Conservation (phyloP, 192 early-diverging fungal genomes). For the Mortierella alpina region DNA sequence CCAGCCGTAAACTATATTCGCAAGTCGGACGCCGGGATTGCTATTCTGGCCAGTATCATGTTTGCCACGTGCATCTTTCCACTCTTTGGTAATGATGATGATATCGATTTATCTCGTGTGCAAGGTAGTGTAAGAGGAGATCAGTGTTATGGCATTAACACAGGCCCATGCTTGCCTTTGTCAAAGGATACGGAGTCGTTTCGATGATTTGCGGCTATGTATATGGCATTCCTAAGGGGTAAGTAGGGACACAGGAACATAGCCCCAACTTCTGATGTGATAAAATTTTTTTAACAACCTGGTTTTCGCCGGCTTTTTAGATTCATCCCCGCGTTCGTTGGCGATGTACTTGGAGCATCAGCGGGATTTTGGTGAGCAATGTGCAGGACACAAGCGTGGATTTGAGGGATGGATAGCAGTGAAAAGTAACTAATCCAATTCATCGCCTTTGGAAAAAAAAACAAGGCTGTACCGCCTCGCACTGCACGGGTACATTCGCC, state of each 20-base stretch:
- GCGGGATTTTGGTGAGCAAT: conserved; percentile 31
- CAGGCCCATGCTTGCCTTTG: not conserved
- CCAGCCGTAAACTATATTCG: conserved; percentile 36
- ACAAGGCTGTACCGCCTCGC: conserved; percentile 30
- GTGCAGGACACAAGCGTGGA: not conserved
- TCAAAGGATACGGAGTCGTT: conserved; percentile 37
- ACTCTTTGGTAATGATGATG: conserved; percentile 25
- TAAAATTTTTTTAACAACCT: not conserved
- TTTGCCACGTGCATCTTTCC: conserved; percentile 48
- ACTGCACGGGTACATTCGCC: conserved; percentile 22
- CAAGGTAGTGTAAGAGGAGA: not conserved
- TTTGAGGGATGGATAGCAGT: not conserved
- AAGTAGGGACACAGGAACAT: not conserved
- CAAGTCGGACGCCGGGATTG: conserved; percentile 18
- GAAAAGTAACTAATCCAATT: not conserved
- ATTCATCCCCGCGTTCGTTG: conserved; percentile 32
- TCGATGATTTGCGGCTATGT: conserved; percentile 40
- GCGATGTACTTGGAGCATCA: conserved; percentile 39
- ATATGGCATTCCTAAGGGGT: conserved; percentile 47
- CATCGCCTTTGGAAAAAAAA: not conserved
- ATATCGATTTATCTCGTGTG: not conserved
- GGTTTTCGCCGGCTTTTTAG: conserved; percentile 1
- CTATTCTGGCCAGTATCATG: conserved; percentile 18
- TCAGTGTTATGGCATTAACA: not conserved
- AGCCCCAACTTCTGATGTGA: not conserved